phyloP scores from a whole-genome alignment of 345 rosid species.

The Citrus hindsii region DNA sequence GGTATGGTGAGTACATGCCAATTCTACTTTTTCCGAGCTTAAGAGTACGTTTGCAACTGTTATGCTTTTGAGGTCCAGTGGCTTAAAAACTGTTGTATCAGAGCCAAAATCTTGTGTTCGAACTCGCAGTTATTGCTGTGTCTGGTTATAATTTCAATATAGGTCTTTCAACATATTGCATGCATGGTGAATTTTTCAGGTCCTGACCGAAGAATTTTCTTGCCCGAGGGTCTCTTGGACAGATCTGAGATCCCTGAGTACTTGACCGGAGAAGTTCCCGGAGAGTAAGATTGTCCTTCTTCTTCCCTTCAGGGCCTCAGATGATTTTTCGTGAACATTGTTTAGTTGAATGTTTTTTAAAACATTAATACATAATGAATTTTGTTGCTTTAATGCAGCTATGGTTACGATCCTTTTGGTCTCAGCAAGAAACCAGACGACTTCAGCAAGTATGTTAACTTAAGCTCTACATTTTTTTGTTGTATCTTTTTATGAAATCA shows the following conservation, averaged over 20 bases:
- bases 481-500: neutral
- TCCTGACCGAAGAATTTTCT: conserved; percentile 95
- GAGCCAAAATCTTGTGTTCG: neutral
- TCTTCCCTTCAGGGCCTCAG: neutral
- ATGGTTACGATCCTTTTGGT: conserved; percentile 96
- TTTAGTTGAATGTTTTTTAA: neutral
- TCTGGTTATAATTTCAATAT: neutral
- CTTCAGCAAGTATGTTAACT: conserved; percentile 68
- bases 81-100: neutral
- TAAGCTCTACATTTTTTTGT: neutral
- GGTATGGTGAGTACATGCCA: conserved; percentile 72
- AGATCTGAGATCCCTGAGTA: conserved; percentile 94
- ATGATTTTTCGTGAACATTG: neutral
- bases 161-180: neutral
- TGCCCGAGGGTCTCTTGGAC: conserved; percentile 93
- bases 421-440: conserved; percentile 91
- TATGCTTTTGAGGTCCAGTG: neutral
- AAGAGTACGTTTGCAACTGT: neutral
- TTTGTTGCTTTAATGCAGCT: conserved; percentile 41
- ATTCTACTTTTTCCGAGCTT: neutral
- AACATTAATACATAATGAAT: neutral
- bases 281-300: conserved; percentile 55
- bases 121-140: neutral
- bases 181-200: conserved; percentile 40
- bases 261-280: conserved; percentile 94